Evolutionary conservation across 208 protist genomes (phyloP), one percentile per base, ranked within the genome.

Genomic region (Leishmania aethiopica): DNA sequence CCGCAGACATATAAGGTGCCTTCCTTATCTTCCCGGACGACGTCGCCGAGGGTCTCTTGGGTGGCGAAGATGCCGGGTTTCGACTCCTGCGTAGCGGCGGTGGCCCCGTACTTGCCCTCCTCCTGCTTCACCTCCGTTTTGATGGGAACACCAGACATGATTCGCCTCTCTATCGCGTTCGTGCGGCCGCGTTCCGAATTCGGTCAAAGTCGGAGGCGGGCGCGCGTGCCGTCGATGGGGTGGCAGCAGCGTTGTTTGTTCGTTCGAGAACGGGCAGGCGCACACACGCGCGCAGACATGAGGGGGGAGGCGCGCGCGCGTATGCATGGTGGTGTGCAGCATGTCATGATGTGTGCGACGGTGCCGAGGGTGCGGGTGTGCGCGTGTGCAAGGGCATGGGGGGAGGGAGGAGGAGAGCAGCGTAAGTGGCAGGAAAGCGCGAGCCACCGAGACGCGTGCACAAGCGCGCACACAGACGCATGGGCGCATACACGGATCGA

Each of bases 1-100:
- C 85, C 95, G 71, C 95, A 97, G 6, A 90, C 89, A 84, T 97
- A 97, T 22, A 94, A 80, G 32, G 92, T 91, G 35, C 90, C 90
- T 32, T 82, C 69, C 35, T 92, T 79, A 28, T 83, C 86, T 22
- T 64, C 80, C 47, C 69, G 71, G 19, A 49, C 78, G 17, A 62
- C 3, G 60, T 80, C 75, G 47, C 28, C 70, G n/a, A 73, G 37
- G 19, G 57, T 59, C 32, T 84, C 77, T 51, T 77, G 73, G 25
- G 78, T 81, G 40, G 76, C 15, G 45, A 82, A 47, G 79, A 77
- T 42, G 75, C 22, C 45, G 35, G 35, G 82, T 78, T 79, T 90
- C 22, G 77, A 67, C 19, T 95, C 88, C 78, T 87, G 85, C 66
- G 86, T 78, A 1, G 91, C 71, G 4, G 70, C 82, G 32, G 86